Conservation (phyloP, 371 early-diverging fungal species). For the Rhizopus delemar region DNA sequence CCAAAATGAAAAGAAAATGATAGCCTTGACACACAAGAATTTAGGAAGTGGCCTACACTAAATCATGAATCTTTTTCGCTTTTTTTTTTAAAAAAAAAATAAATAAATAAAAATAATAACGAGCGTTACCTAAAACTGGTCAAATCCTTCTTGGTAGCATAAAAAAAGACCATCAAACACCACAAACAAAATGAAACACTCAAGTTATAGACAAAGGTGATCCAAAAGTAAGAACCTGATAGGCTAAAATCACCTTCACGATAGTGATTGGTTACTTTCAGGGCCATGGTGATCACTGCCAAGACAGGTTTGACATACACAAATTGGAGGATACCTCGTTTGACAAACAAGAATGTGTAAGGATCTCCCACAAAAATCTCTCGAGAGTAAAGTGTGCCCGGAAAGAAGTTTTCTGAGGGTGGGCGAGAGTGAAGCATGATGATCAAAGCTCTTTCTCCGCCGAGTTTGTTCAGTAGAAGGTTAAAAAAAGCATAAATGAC, state of each 20-base stretch:
- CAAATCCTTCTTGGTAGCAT: constrained; percentile 82
- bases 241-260: constrained; percentile 79
- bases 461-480: constrained; percentile 85
- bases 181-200: constrained; percentile 85
- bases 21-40: constrained; percentile 91
- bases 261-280: constrained; percentile 75
- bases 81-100: not conserved
- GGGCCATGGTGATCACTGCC: constrained; percentile 77
- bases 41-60: constrained; percentile 75
- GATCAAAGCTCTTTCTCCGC: constrained; percentile 88
- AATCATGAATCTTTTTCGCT: too few species aligned
- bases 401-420: constrained; percentile 82
- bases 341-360: constrained; percentile 82
- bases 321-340: constrained; percentile 92
- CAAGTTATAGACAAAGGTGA: constrained; percentile 83
- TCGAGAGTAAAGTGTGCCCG: constrained; percentile 71
- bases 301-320: constrained; percentile 88
- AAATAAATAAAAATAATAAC: not conserved
- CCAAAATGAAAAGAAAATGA: constrained; percentile 96
- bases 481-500: constrained; percentile 95
- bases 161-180: constrained; percentile 86
- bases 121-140: constrained; percentile 67
- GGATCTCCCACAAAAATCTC: constrained; percentile 92
- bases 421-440: constrained; percentile 75
- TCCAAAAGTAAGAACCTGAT: constrained; percentile 77